Percentiles rank a stretch among this genome's conserved stretches.
phyloP scores from a whole-genome alignment of 495 filamentous ascomycete species.

The Lepidopterella palustris region DNA sequence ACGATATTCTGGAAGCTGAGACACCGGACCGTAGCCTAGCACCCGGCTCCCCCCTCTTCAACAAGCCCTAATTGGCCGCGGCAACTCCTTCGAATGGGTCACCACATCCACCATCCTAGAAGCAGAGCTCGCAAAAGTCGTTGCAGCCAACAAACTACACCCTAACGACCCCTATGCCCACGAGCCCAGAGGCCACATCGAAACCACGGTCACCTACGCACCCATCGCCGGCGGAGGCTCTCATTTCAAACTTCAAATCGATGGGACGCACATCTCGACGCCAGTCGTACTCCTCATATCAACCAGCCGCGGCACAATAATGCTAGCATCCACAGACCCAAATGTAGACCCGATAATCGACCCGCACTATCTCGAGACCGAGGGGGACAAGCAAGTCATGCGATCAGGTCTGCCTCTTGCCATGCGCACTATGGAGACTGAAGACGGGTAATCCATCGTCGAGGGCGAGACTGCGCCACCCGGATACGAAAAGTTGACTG shows the following conservation, averaged over 20 bases:
- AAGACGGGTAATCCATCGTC: neutral
- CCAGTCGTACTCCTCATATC: constrained; percentile 7
- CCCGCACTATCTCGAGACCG: constrained; percentile 31
- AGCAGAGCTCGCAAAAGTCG: neutral
- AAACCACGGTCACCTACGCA: neutral
- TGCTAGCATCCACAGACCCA: constrained; percentile 51
- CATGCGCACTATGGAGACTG: constrained; percentile 1
- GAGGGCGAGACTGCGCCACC: constrained; percentile 7
- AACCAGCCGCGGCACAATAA: constrained; percentile 43
- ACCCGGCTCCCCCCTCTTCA: constrained; percentile 4
- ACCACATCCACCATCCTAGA: neutral
- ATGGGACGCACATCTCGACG: constrained; percentile 8
- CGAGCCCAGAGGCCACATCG: neutral
- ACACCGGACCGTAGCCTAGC: constrained; percentile 3
- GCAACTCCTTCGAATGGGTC: neutral
- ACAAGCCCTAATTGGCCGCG: constrained; percentile 5
- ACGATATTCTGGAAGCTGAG: constrained; percentile 5
- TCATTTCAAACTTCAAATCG: constrained; percentile 2
- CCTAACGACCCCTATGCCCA: neutral
- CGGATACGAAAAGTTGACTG: neutral
- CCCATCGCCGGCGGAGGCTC: constrained; percentile 3
- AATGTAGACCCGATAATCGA: constrained; percentile 50
- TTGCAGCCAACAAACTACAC: neutral
- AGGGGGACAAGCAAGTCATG: constrained; percentile 10
- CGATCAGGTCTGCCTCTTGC: constrained; percentile 1